Evolutionary conservation across 495 filamentous ascomycete genomes (phyloP).

Genomic region (Parachaetomium inaequale): DNA sequence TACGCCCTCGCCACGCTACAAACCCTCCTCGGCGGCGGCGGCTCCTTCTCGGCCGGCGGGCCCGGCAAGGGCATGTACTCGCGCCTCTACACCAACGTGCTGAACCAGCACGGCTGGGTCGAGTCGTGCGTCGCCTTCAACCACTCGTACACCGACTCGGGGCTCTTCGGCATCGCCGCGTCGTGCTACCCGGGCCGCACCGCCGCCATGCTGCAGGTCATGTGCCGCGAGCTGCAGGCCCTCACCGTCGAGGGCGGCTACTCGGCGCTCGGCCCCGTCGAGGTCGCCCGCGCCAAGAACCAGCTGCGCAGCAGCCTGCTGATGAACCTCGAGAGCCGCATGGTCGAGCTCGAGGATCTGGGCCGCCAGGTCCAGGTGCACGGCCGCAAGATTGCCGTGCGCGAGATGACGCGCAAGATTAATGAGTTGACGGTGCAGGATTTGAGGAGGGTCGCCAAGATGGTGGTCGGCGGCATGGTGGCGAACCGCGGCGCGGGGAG

Average conservation of each 20-base stretch:
- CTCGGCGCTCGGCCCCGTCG: slow-evolving; percentile 62
- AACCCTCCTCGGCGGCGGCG: slow-evolving; percentile 91
- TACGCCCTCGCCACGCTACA: slow-evolving; percentile 96
- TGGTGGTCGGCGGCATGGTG: slow-evolving; percentile 73
- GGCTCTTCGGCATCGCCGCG: slow-evolving; percentile 89
- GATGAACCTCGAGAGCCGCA: slow-evolving; percentile 96
- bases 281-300: slow-evolving; percentile 97
- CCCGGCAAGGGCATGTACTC: slow-evolving; percentile 99
- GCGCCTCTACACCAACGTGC: slow-evolving; percentile 91
- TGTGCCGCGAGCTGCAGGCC: slow-evolving; percentile 82
- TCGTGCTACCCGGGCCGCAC: slow-evolving; percentile 75
- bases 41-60: slow-evolving; percentile 95
- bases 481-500: slow-evolving; percentile 73
- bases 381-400: slow-evolving; percentile 81
- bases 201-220: slow-evolving; percentile 79
- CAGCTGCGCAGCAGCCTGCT: slow-evolving; percentile 85
- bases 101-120: slow-evolving; percentile 96
- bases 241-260: slow-evolving; percentile 70
- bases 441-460: slow-evolving; percentile 75
- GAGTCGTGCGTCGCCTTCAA: slow-evolving; percentile 95
- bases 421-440: slow-evolving; percentile 77
- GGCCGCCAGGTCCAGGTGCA: slow-evolving; percentile 95
- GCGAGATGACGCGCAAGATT: slow-evolving; percentile 89
- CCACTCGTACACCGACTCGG: slow-evolving; percentile 92
- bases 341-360: slow-evolving; percentile 98